A percentile compares a stretch with the other conserved stretches of the same genome.
These are phyloP conservation scores for Talaromyces islandicus DNA, from an alignment of 2,329 filamentous ascomycete species.

Conservation along the genomic window DNA sequence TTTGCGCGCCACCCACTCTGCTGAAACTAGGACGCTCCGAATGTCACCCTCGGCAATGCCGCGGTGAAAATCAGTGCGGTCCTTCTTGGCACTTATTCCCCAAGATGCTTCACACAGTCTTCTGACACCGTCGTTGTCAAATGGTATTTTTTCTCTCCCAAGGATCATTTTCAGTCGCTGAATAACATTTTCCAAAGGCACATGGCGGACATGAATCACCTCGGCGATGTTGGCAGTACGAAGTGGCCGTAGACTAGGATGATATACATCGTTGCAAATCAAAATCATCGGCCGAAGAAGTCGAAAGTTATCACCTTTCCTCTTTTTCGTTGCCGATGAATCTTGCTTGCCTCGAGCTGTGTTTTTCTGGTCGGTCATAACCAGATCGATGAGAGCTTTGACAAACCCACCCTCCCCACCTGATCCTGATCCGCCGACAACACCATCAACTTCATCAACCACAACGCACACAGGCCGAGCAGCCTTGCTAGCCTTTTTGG, in stretches of 20 bases:
- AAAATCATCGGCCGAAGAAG: conserved; percentile 83
- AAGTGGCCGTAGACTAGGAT: conserved; percentile 77
- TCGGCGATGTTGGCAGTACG: conserved; percentile 82
- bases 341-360: conserved; percentile 29
- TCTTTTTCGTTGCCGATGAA: conserved; percentile 34
- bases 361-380: conserved; percentile 82
- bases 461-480: conserved; percentile 88
- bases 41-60: conserved; percentile 52
- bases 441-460: conserved; percentile 94
- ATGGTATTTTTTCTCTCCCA: conserved; percentile 78
- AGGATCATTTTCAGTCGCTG: conserved; percentile 77
- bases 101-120: conserved; percentile 61
- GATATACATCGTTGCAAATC: conserved; percentile 97
- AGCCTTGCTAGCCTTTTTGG: conserved; percentile 57
- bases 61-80: conserved; percentile 39
- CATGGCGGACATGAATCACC: conserved; percentile 85
- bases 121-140: conserved; percentile 82
- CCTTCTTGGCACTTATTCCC: conserved; percentile 56
- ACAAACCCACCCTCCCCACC: conserved; percentile 91
- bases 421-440: conserved; percentile 69
- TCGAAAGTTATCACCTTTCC: conserved; percentile 79
- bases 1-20: conserved; percentile 60
- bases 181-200: conserved; percentile 79
- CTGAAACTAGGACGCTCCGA: conserved; percentile 58
- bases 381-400: conserved; percentile 86